Percentiles rank a stretch among this genome's conserved stretches.
Evolutionary conservation across 1,139 yeast genomes (phyloP).

Genomic region (Yamadazyma oceani): DNA sequence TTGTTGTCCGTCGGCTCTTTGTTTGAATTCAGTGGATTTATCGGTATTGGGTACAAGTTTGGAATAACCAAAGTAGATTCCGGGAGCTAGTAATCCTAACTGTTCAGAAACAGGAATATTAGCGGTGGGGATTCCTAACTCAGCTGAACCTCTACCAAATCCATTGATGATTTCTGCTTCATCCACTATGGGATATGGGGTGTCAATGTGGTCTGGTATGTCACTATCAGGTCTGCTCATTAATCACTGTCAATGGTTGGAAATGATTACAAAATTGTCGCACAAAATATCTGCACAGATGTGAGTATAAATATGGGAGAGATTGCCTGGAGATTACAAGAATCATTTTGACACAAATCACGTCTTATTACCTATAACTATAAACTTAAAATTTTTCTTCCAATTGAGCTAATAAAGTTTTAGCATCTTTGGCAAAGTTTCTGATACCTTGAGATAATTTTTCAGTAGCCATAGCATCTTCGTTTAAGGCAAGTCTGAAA

Average conservation of each 20-base stretch:
- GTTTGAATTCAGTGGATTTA: slow-evolving; percentile 16
- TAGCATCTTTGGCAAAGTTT: slow-evolving; percentile 93
- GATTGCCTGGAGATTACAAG: too few relatives aligned
- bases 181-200: slow-evolving; percentile 69
- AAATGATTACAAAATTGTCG: neutral
- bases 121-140: slow-evolving; percentile 94
- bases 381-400: slow-evolving; percentile 60
- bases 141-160: slow-evolving; percentile 93
- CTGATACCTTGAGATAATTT: slow-evolving; percentile 98
- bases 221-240: slow-evolving; percentile 6
- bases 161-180: slow-evolving; percentile 71
- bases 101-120: slow-evolving; percentile 68
- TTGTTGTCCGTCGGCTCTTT: slow-evolving; percentile 43
- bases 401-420: slow-evolving; percentile 75
- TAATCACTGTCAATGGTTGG: slow-evolving; percentile 1
- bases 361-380: neutral
- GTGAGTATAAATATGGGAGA: too few relatives aligned
- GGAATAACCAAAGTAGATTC: slow-evolving; percentile 91
- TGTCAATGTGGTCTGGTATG: slow-evolving; percentile 29
- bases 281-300: too few relatives aligned
- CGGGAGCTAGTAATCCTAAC: slow-evolving; percentile 57
- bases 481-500: slow-evolving; percentile 90
- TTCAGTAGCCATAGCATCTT: slow-evolving; percentile 98
- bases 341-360: too few relatives aligned
- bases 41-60: slow-evolving; percentile 28